Conservation (phyloP, 768 basidiomycete genomes). For the Lactarius pseudohatsudake region DNA sequence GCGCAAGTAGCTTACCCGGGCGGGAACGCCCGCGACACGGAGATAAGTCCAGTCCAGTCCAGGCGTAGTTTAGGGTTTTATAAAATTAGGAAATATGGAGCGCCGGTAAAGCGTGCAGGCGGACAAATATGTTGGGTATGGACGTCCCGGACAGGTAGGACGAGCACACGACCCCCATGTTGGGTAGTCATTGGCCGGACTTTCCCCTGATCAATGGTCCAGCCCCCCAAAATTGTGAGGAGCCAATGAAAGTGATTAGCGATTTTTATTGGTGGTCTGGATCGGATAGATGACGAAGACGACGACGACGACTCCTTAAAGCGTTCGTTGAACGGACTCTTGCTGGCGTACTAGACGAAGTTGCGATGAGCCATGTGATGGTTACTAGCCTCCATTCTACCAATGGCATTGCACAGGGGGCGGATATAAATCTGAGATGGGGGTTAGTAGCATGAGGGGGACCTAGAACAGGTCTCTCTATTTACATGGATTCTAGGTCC, state of each 20-base stretch:
- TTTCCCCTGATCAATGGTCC: slow-evolving; percentile 7
- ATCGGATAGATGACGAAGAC: slow-evolving; percentile 16
- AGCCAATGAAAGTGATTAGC: not conserved
- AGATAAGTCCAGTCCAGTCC: slow-evolving; percentile 25
- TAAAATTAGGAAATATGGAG: slow-evolving; percentile 18
- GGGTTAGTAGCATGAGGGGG: slow-evolving; percentile 1
- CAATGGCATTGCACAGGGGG: not conserved
- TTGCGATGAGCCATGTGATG: slow-evolving; percentile 11
- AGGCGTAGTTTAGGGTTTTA: slow-evolving; percentile 24
- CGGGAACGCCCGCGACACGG: slow-evolving; percentile 22
- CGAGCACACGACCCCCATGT: not conserved
- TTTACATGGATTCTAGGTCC: slow-evolving; percentile 5
- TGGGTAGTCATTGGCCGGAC: slow-evolving; percentile 10
- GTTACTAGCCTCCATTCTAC: not conserved
- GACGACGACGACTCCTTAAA: slow-evolving; percentile 1
- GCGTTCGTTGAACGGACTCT: not conserved
- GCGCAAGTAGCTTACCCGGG: slow-evolving; percentile 6
- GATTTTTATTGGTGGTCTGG: slow-evolving; percentile 13
- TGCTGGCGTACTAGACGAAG: not conserved
- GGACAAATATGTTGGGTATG: not conserved
- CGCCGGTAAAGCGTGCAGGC: slow-evolving; percentile 15
- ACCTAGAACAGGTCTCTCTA: slow-evolving; percentile 16
- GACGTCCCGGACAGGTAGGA: slow-evolving; percentile 6
- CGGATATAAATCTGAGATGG: slow-evolving; percentile 14
- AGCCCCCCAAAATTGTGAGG: slow-evolving; percentile 12